Evolutionary conservation across 306 rosid genomes (phyloP).

Genomic region (Dryas drummondii): DNA sequence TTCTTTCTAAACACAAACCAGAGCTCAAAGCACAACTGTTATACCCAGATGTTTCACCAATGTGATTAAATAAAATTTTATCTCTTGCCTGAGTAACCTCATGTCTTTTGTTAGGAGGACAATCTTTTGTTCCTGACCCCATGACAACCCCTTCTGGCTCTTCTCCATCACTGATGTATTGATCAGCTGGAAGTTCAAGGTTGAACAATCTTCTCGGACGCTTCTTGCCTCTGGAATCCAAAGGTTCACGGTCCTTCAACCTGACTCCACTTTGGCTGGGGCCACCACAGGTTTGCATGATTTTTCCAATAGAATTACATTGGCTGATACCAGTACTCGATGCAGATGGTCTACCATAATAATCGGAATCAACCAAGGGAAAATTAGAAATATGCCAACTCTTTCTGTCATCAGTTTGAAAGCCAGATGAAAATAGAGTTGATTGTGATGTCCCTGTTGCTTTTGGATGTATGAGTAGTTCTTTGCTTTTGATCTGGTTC

Average conservation of each 20-base stretch:
- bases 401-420: constrained; percentile 25
- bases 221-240: constrained; percentile 19
- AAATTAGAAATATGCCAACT: constrained; percentile 20
- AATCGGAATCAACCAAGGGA: constrained; percentile 26
- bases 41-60: neutral
- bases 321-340: constrained; percentile 28
- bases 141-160: constrained; percentile 13
- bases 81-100: constrained; percentile 9
- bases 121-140: constrained; percentile 1
- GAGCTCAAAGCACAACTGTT: constrained; percentile 13
- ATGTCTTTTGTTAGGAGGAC: constrained; percentile 10
- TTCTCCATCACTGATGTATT: constrained; percentile 22
- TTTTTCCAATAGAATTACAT: constrained; percentile 25
- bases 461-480: constrained; percentile 9
- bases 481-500: constrained; percentile 35
- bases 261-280: constrained; percentile 14
- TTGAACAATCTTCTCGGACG: constrained; percentile 29
- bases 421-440: constrained; percentile 22
- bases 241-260: constrained; percentile 15
- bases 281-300: constrained; percentile 12
- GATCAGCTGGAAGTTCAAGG: constrained; percentile 39
- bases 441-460: constrained; percentile 25
- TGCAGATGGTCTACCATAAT: constrained; percentile 16
- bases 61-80: neutral
- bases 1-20: constrained; percentile 10